Conservation (phyloP, 1,284 basidiomycete genomes). For the Cerioporus squamosus region DNA sequence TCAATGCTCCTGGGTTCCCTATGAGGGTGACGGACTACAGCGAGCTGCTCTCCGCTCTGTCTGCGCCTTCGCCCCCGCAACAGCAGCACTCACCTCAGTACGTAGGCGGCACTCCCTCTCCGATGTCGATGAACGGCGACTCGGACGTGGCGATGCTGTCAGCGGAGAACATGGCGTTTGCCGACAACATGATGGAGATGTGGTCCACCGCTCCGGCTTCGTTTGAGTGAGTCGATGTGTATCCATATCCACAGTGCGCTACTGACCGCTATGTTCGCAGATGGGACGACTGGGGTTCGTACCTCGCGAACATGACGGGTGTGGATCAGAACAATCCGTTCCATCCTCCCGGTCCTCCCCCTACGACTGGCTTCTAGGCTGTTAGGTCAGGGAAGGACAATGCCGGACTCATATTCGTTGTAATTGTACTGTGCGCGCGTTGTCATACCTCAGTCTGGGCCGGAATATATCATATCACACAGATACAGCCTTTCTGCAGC, state of each 20-base stretch:
- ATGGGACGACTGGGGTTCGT: slow-evolving; percentile 19
- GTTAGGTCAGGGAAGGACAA: too few relatives aligned
- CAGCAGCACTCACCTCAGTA: neutral
- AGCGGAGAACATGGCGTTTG: slow-evolving; percentile 6
- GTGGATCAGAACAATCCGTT: neutral
- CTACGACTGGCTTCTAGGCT: too few relatives aligned
- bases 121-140: neutral
- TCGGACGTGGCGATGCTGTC: slow-evolving; percentile 5
- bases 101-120: too few relatives aligned
- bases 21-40: slow-evolving; percentile 2
- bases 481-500: too few relatives aligned
- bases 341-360: too few relatives aligned
- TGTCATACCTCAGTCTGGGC: too few relatives aligned
- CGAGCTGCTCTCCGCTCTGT: slow-evolving; percentile 6
- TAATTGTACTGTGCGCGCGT: too few relatives aligned
- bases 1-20: neutral
- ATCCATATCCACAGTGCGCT: neutral
- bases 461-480: too few relatives aligned
- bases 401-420: too few relatives aligned
- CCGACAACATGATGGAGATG: slow-evolving; percentile 13
- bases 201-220: slow-evolving; percentile 9
- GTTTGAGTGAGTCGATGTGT: neutral
- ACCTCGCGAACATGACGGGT: slow-evolving; percentile 13
- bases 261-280: neutral
- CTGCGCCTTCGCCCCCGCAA: neutral